phyloP scores from a whole-genome alignment of 208 protist species.

The Wallacemonas sp. region DNA sequence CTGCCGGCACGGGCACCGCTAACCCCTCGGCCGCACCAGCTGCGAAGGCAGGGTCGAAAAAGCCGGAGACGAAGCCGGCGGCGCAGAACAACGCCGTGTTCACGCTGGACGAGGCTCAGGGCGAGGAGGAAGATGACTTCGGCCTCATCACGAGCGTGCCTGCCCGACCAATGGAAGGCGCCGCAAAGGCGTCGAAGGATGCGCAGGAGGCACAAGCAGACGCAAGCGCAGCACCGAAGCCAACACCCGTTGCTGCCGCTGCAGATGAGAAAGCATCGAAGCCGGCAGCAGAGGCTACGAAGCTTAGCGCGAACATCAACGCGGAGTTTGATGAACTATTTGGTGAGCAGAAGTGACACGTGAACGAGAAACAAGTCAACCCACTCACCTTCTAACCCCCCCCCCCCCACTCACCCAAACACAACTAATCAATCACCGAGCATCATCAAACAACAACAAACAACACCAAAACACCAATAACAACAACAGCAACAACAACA shows the following conservation, averaged over 20 bases:
- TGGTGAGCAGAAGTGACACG: conserved; percentile 22
- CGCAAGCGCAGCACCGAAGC: not conserved
- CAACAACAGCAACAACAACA: too few species aligned
- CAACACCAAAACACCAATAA: not conserved
- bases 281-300: not conserved
- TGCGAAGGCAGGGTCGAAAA: not conserved
- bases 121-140: conserved; percentile 66
- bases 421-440: too few species aligned
- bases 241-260: not conserved
- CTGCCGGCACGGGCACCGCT: not conserved
- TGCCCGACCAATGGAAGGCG: not conserved
- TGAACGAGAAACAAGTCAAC: not conserved
- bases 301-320: conserved; percentile 43
- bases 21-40: too few species aligned
- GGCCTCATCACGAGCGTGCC: conserved; percentile 71
- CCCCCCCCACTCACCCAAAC: too few species aligned
- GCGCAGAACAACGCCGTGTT: conserved; percentile 25
- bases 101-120: conserved; percentile 46
- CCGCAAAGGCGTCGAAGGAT: not conserved
- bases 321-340: conserved; percentile 80
- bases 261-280: not conserved
- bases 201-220: conserved; percentile 15
- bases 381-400: not conserved
- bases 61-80: not conserved
- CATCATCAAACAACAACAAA: not conserved